Percentiles rank a stretch among this genome's conserved stretches.
phyloP scores from a whole-genome alignment of 768 basidiomycete species.

The Candolleomyces eurysporus region DNA sequence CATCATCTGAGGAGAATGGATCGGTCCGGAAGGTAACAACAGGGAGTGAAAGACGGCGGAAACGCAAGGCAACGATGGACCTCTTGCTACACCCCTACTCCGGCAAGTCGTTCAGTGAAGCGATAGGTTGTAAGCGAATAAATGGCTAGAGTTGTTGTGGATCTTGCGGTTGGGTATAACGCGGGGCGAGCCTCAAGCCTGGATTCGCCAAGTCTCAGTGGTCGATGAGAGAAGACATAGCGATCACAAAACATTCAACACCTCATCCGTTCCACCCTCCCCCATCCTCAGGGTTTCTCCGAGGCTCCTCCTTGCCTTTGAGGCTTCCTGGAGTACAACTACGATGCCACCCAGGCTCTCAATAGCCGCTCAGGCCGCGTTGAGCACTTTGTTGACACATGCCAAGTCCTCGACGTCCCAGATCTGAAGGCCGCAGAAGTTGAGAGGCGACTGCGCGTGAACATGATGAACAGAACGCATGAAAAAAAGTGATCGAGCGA shows the following conservation, averaged over 20 bases:
- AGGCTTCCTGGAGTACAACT: conserved; percentile 30
- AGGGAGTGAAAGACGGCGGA: no score
- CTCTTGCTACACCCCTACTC: conserved; percentile 45
- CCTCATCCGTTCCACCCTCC: conserved; percentile 22
- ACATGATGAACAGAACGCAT: neutral
- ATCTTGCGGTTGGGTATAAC: conserved; percentile 12
- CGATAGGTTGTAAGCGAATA: conserved; percentile 39
- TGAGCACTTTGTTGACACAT: conserved; percentile 45
- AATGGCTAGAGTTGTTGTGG: conserved; percentile 19
- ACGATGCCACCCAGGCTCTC: conserved; percentile 33
- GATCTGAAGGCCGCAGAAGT: conserved; percentile 45
- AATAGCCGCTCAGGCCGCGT: conserved; percentile 23
- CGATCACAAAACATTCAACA: conserved; percentile 33
- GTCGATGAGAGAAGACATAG: conserved; percentile 29
- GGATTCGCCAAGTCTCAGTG: conserved; percentile 15
- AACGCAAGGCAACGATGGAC: conserved; percentile 59
- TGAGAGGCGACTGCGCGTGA: neutral
- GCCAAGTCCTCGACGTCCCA: conserved; percentile 61
- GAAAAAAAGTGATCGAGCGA: no score
- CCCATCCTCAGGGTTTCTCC: conserved; percentile 21
- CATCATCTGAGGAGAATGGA: no score
- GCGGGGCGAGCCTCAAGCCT: conserved; percentile 14
- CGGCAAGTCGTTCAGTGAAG: conserved; percentile 48
- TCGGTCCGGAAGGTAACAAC: no score
- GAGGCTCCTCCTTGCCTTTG: conserved; percentile 11